Evolutionary conservation across 2,329 filamentous ascomycete genomes (phyloP).

Genomic region (Calcarisporium arbuscula): DNA sequence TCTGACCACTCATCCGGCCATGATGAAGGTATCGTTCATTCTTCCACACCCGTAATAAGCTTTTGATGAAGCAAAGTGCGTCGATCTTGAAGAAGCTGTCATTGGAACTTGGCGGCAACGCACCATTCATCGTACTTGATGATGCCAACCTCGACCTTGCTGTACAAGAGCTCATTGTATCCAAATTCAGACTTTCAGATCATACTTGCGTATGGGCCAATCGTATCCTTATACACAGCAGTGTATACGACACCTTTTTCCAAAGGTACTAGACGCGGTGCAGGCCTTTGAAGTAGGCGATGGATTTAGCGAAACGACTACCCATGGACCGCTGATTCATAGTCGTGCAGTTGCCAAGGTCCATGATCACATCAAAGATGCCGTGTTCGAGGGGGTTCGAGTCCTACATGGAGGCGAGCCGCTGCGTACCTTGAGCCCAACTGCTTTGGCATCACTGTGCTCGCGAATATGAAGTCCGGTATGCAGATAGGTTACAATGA

Average conservation of each 20-base stretch:
- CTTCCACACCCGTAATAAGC: too few species aligned
- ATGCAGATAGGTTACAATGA: conserved; percentile 66
- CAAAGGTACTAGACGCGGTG: neutral
- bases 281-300: conserved; percentile 57
- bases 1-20: conserved; percentile 60
- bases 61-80: conserved; percentile 66
- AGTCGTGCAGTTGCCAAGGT: conserved; percentile 50
- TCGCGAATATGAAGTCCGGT: conserved; percentile 58
- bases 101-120: conserved; percentile 65
- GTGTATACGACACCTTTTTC: conserved; percentile 62
- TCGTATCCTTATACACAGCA: conserved; percentile 65
- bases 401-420: conserved; percentile 50
- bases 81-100: conserved; percentile 58
- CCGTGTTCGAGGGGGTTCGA: conserved; percentile 54
- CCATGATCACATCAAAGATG: conserved; percentile 57
- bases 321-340: conserved; percentile 63
- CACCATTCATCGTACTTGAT: conserved; percentile 73
- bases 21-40: conserved; percentile 65
- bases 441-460: conserved; percentile 67
- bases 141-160: conserved; percentile 65
- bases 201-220: conserved; percentile 89
- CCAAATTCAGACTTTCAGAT: conserved; percentile 83
- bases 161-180: conserved; percentile 57
- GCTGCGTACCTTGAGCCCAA: conserved; percentile 33
- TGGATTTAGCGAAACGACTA: conserved; percentile 47